These are phyloP conservation scores for Trichoderma polysporum DNA, from an alignment of 2,329 filamentous ascomycete genomes.

Conservation along the genomic window DNA sequence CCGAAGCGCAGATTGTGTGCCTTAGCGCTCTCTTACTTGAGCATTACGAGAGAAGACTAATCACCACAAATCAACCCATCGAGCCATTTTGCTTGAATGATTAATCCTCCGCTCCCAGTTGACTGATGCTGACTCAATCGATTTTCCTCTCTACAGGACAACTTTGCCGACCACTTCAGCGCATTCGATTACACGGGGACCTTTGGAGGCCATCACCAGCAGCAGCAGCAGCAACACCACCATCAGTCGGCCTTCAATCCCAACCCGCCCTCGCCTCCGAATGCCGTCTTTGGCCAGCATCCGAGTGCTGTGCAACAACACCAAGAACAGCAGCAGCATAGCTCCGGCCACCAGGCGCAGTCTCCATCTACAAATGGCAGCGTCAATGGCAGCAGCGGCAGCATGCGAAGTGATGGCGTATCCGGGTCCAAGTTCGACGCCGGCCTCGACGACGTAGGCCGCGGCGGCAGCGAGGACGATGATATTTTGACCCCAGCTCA, in stretches of 20 bases:
- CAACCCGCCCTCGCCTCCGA: constrained; percentile 54
- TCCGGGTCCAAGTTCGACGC: constrained; percentile 39
- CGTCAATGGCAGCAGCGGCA: constrained; percentile 26
- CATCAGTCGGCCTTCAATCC: constrained; percentile 34
- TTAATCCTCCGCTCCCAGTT: not conserved
- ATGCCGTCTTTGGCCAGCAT: constrained; percentile 36
- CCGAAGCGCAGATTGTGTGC: constrained; percentile 23
- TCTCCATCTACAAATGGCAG: constrained; percentile 25
- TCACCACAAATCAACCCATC: not conserved
- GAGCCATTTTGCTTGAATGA: not conserved
- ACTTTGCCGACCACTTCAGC: constrained; percentile 49
- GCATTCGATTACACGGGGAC: constrained; percentile 43
- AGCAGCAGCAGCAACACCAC: too few species aligned
- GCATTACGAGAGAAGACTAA: constrained; percentile 31
- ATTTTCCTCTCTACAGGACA: constrained; percentile 44
- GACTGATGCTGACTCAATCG: constrained; percentile 14
- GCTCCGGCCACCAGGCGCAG: constrained; percentile 27
- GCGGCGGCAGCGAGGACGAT: constrained; percentile 53
- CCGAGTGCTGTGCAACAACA: constrained; percentile 17
- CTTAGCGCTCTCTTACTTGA: constrained; percentile 34
- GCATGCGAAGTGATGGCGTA: constrained; percentile 15
- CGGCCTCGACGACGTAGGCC: constrained; percentile 36
- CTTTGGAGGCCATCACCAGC: constrained; percentile 41
- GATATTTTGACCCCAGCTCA: constrained; percentile 57
- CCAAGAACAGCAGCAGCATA: constrained; percentile 26